phyloP scores from a whole-genome alignment of 2,329 filamentous ascomycete genomes.

The Paecilomyces sp. region DNA sequence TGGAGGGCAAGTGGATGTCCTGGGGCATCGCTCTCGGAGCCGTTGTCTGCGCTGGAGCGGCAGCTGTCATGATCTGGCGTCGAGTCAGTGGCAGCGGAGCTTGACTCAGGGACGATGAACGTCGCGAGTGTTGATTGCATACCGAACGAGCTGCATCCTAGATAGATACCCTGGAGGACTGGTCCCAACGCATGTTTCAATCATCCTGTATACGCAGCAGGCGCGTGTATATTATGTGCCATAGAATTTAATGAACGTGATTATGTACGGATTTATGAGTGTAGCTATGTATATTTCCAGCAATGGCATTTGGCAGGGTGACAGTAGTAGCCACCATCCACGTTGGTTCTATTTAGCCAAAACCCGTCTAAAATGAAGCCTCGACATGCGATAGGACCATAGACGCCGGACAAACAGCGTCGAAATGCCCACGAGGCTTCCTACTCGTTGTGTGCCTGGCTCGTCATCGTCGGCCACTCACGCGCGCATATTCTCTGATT shows the following conservation, averaged over 20 bases:
- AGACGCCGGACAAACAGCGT: neutral
- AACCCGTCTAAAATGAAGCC: neutral
- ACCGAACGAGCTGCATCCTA: neutral
- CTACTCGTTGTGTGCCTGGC: neutral
- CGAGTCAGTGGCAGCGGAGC: constrained; percentile 31
- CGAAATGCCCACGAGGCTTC: neutral
- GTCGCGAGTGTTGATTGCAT: neutral
- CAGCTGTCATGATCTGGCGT: constrained; percentile 55
- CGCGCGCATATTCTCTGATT: neutral
- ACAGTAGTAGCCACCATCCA: neutral
- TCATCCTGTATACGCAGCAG: neutral
- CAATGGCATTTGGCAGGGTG: neutral
- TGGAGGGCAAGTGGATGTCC: constrained; percentile 68
- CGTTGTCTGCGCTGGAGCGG: constrained; percentile 51
- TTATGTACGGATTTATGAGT: neutral
- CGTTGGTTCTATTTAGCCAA: neutral
- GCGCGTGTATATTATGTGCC: neutral
- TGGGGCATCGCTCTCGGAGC: constrained; percentile 81
- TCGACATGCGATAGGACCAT: neutral
- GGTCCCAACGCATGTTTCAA: neutral
- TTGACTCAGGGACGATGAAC: constrained; percentile 9
- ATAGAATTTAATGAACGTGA: neutral
- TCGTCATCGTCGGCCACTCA: neutral
- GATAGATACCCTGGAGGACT: neutral
- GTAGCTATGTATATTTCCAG: neutral